phyloP scores from a whole-genome alignment of 257 asterid genomes.

The Gentiana dahurica region DNA sequence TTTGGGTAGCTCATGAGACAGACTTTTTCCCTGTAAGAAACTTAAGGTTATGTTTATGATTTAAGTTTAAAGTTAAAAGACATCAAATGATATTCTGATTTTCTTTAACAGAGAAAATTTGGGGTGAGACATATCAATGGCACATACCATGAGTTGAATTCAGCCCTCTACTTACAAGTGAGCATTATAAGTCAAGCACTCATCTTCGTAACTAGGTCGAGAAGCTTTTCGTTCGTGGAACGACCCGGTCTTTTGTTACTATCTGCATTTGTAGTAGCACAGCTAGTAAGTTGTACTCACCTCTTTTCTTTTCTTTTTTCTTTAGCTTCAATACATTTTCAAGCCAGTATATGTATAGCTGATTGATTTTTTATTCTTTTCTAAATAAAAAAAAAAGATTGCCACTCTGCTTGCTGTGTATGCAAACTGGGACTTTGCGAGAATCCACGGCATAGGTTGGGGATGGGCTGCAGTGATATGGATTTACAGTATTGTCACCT shows the following conservation, averaged over 20 bases:
- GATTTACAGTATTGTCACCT: constrained; percentile 40
- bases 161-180: constrained; percentile 50
- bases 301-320: not conserved
- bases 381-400: constrained; percentile 11
- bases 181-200: constrained; percentile 55
- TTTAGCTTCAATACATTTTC: not conserved
- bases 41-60: not conserved
- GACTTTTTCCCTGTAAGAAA: constrained; percentile 37
- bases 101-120: constrained; percentile 25
- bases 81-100: not conserved
- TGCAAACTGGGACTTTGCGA: constrained; percentile 41
- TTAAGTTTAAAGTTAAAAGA: not conserved
- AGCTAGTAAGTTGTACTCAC: constrained; percentile 24
- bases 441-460: constrained; percentile 45
- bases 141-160: constrained; percentile 19
- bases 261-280: constrained; percentile 33
- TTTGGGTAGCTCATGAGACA: constrained; percentile 32
- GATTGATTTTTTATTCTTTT: not conserved
- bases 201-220: constrained; percentile 49
- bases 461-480: constrained; percentile 60
- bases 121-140: constrained; percentile 29
- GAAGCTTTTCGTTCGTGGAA: constrained; percentile 49
- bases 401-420: constrained; percentile 40
- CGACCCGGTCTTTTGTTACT: constrained; percentile 48
- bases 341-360: not conserved